A percentile compares a stretch with the other conserved stretches of the same genome.
These are phyloP conservation scores for Capsicum baccatum DNA, from an alignment of 257 asterid species.

Conservation along the genomic window DNA sequence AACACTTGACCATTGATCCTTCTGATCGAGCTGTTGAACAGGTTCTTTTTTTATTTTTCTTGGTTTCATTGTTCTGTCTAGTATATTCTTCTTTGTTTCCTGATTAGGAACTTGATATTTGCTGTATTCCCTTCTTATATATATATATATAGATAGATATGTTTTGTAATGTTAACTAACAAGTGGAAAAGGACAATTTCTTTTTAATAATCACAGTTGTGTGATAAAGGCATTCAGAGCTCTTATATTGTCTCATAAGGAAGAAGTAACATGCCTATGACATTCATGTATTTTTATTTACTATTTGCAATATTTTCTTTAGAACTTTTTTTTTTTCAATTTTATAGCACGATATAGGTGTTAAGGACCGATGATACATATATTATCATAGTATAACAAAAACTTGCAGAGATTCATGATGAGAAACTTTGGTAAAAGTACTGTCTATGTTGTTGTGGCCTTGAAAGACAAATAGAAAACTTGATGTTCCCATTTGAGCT, in stretches of 20 bases:
- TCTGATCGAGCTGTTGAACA: constrained; percentile 41
- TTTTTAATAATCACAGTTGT: background rate
- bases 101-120: background rate
- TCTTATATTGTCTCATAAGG: background rate
- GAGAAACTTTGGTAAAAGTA: background rate
- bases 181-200: background rate
- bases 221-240: background rate
- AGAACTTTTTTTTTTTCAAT: background rate
- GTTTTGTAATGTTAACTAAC: background rate
- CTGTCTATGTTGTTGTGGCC: background rate
- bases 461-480: background rate
- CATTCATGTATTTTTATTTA: background rate
- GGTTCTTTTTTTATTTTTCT: constrained; percentile 16
- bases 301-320: background rate
- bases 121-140: background rate
- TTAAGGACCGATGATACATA: background rate
- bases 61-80: background rate
- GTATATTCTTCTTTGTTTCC: too few relatives aligned
- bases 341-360: background rate
- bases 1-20: constrained; percentile 23
- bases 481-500: background rate
- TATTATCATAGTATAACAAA: background rate
- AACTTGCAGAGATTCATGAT: background rate
- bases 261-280: background rate
- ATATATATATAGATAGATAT: too few relatives aligned